These are phyloP conservation scores for Clonostachys byssicola DNA, from an alignment of 2,329 filamentous ascomycete genomes.

Conservation along the genomic window DNA sequence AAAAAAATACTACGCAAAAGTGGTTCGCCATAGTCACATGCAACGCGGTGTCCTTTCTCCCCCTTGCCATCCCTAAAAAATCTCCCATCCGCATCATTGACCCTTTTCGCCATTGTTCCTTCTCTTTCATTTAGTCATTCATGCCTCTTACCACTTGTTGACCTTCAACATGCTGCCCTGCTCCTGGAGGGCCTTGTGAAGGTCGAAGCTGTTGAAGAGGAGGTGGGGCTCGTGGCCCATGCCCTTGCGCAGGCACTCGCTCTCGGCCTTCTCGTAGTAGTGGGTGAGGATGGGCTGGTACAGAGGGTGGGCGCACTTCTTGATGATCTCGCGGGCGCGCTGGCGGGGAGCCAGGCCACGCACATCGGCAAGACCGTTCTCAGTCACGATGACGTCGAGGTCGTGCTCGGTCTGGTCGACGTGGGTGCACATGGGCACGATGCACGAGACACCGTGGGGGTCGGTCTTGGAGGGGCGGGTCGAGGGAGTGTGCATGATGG, in stretches of 20 bases:
- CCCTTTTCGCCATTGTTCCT: no score
- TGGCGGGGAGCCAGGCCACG: slow-evolving; percentile 76
- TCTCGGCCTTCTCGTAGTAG: slow-evolving; percentile 84
- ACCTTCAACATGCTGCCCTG: slow-evolving; percentile 85
- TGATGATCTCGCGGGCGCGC: slow-evolving; percentile 79
- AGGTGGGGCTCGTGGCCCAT: slow-evolving; percentile 89
- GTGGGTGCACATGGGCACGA: slow-evolving; percentile 92
- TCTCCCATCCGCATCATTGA: no score
- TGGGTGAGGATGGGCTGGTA: slow-evolving; percentile 78
- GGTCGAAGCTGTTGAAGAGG: slow-evolving; percentile 81
- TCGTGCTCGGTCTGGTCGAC: slow-evolving; percentile 93
- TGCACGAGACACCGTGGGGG: slow-evolving; percentile 76
- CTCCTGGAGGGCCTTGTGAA: slow-evolving; percentile 79
- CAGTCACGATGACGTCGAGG: slow-evolving; percentile 79
- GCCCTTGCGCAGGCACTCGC: slow-evolving; percentile 78
- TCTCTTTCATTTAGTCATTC: no score
- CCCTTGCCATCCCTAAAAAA: no score
- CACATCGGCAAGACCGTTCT: slow-evolving; percentile 77
- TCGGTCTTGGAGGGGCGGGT: slow-evolving; percentile 79
- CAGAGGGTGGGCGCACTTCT: slow-evolving; percentile 80
- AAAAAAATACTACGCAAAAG: no score
- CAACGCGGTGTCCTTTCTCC: no score
- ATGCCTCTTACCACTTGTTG: slow-evolving; percentile 48
- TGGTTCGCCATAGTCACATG: no score
- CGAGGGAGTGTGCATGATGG: slow-evolving; percentile 89